These are phyloP conservation scores for Nakazawaea anatomiae DNA, from an alignment of 805 yeast species.

Conservation along the genomic window DNA sequence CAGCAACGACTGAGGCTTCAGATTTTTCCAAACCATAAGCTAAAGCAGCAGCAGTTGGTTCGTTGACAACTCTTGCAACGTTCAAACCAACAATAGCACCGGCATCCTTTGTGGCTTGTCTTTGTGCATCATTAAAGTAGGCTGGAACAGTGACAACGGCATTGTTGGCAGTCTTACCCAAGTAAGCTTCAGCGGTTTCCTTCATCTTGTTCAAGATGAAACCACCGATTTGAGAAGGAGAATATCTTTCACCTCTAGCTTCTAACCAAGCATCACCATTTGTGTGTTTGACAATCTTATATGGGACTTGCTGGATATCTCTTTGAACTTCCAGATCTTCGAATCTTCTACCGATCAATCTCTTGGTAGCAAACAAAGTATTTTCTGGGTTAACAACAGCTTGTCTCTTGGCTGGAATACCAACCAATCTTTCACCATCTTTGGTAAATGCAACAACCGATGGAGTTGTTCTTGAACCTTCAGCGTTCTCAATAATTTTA, in stretches of 20 bases:
- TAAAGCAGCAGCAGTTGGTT: slow-evolving; percentile 90
- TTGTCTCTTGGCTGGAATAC: slow-evolving; percentile 72
- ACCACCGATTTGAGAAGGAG: slow-evolving; percentile 73
- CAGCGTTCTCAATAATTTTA: slow-evolving; percentile 66
- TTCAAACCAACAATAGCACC: slow-evolving; percentile 95
- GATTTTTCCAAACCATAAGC: slow-evolving; percentile 90
- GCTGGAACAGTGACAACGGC: slow-evolving; percentile 93
- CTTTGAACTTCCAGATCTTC: slow-evolving; percentile 65
- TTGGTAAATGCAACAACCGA: slow-evolving; percentile 66
- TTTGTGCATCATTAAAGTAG: slow-evolving; percentile 84
- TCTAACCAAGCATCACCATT: slow-evolving; percentile 71
- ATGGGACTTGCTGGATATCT: slow-evolving; percentile 60
- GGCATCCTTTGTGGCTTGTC: slow-evolving; percentile 94
- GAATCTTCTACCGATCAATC: slow-evolving; percentile 71
- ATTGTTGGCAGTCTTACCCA: slow-evolving; percentile 80
- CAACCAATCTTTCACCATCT: slow-evolving; percentile 46
- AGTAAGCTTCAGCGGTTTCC: slow-evolving; percentile 92
- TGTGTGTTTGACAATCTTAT: slow-evolving; percentile 48
- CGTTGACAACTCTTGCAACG: slow-evolving; percentile 84
- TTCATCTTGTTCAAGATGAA: slow-evolving; percentile 88
- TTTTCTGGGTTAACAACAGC: slow-evolving; percentile 69
- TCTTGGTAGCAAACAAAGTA: slow-evolving; percentile 77
- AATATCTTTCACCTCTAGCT: slow-evolving; percentile 37
- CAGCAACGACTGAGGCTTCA: slow-evolving; percentile 65
- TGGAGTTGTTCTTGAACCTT: slow-evolving; percentile 77